These are phyloP conservation scores for Alternaria arborescens DNA, from an alignment of 2,329 filamentous ascomycete genomes.

Conservation along the genomic window DNA sequence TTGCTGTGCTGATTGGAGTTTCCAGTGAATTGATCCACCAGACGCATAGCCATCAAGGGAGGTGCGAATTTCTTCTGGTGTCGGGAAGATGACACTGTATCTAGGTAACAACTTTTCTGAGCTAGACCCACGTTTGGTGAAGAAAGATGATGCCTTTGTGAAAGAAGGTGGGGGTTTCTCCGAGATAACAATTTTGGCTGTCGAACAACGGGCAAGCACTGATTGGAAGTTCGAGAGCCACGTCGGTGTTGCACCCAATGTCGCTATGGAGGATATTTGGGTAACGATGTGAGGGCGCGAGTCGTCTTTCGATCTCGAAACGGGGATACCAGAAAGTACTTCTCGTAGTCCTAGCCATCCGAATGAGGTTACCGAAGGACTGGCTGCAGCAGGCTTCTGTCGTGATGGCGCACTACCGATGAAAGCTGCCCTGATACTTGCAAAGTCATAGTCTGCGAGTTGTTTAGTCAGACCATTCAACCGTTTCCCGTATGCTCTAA, in stretches of 20 bases:
- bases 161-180: background rate
- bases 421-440: constrained; percentile 71
- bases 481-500: constrained; percentile 72
- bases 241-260: constrained; percentile 72
- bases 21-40: constrained; percentile 83
- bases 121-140: constrained; percentile 14
- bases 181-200: background rate
- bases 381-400: constrained; percentile 59
- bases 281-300: constrained; percentile 57
- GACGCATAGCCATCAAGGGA: constrained; percentile 81
- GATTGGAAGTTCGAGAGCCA: constrained; percentile 71
- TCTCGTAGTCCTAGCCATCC: constrained; percentile 76
- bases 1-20: constrained; percentile 74
- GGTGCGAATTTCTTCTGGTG: constrained; percentile 76
- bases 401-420: constrained; percentile 81
- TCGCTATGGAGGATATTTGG: constrained; percentile 84
- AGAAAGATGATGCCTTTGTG: constrained; percentile 20
- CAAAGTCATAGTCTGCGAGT: constrained; percentile 74
- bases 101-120: constrained; percentile 55
- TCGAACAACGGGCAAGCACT: constrained; percentile 37
- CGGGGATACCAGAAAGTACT: constrained; percentile 62
- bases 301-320: constrained; percentile 43
- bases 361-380: constrained; percentile 66
- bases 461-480: constrained; percentile 64
- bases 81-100: constrained; percentile 82